phyloP scores from a whole-genome alignment of 768 basidiomycete genomes.

The Aureoboletus auriporus region DNA sequence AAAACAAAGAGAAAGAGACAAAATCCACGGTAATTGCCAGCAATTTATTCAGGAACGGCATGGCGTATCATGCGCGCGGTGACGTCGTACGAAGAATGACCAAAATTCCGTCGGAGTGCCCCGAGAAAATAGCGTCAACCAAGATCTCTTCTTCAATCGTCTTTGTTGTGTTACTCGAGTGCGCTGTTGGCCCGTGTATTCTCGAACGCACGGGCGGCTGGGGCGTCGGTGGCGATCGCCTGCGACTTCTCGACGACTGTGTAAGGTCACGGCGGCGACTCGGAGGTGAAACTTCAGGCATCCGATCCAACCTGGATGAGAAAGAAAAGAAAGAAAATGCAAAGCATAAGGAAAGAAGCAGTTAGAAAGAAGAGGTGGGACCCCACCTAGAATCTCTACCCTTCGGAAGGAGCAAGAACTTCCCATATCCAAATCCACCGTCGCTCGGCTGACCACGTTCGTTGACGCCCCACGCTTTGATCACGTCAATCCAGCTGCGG shows the following conservation, averaged over 20 bases:
- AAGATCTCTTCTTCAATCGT: slow-evolving; percentile 35
- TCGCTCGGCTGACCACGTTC: slow-evolving; percentile 80
- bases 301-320: slow-evolving; percentile 23
- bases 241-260: slow-evolving; percentile 10
- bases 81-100: slow-evolving; percentile 63
- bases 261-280: slow-evolving; percentile 30
- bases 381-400: slow-evolving; percentile 58
- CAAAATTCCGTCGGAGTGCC: slow-evolving; percentile 81
- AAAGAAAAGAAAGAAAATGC: background rate
- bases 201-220: slow-evolving; percentile 5
- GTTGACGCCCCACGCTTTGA: slow-evolving; percentile 83
- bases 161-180: background rate
- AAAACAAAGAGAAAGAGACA: background rate
- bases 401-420: slow-evolving; percentile 51
- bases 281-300: slow-evolving; percentile 22
- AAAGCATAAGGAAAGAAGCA: background rate
- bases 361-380: background rate
- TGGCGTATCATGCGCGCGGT: background rate
- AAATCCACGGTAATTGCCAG: no score
- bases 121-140: slow-evolving; percentile 82
- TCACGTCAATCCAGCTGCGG: slow-evolving; percentile 67
- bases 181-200: background rate
- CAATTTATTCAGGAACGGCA: no score
- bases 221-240: slow-evolving; percentile 5
- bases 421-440: slow-evolving; percentile 81